phyloP scores from a whole-genome alignment of 2,329 filamentous ascomycete species.

The Cladobotryum protrusum region DNA sequence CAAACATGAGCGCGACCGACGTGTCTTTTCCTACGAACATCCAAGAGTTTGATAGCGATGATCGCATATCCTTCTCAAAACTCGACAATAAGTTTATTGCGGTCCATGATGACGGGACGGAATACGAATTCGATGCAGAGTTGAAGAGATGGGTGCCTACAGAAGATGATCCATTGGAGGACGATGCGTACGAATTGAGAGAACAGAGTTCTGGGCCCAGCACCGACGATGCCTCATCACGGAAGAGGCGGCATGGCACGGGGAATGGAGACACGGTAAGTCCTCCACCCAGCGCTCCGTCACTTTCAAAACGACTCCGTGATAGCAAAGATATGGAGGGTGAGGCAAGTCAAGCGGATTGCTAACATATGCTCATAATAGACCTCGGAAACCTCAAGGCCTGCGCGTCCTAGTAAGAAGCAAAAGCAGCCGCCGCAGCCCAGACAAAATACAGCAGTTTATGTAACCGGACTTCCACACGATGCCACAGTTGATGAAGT shows the following conservation, averaged over 20 bases:
- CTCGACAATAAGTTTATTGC: constrained; percentile 76
- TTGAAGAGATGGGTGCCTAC: constrained; percentile 70
- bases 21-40: constrained; percentile 51
- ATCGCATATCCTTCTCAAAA: constrained; percentile 82
- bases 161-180: constrained; percentile 33
- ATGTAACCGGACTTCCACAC: constrained; percentile 78
- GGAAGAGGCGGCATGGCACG: constrained; percentile 39
- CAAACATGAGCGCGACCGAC: constrained; percentile 22
- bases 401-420: constrained; percentile 38
- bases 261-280: constrained; percentile 39
- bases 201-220: constrained; percentile 20
- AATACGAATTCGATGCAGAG: constrained; percentile 73
- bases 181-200: constrained; percentile 33
- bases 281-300: constrained; percentile 8
- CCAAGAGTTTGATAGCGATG: constrained; percentile 66
- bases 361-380: constrained; percentile 8
- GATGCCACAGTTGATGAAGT: constrained; percentile 79
- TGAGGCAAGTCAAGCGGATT: background rate
- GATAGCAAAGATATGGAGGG: background rate
- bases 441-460: constrained; percentile 80
- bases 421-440: constrained; percentile 44
- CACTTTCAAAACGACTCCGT: no score
- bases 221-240: constrained; percentile 22
- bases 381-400: constrained; percentile 28
- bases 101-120: constrained; percentile 75